Percentiles rank a stretch among this genome's conserved stretches.
Conservation (phyloP, 2,329 filamentous ascomycete species). For the Penicillium expansum region DNA sequence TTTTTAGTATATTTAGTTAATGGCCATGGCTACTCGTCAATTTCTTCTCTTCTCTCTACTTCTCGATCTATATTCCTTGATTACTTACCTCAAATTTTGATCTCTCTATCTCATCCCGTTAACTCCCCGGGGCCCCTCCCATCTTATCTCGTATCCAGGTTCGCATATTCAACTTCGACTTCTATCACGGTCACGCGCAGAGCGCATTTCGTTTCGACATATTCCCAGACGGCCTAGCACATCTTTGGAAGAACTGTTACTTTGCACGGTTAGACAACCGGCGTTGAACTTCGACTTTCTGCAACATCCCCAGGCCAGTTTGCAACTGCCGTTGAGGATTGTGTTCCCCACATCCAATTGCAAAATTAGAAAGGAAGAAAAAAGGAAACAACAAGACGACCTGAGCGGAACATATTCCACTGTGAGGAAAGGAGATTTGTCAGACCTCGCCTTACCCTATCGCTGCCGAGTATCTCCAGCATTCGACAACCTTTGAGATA, state of each 20-base stretch:
- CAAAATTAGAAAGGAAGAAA: conserved; percentile 9
- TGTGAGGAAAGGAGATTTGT: background rate
- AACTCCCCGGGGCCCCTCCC: background rate
- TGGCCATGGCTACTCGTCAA: background rate
- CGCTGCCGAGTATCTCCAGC: background rate
- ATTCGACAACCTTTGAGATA: background rate
- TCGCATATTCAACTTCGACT: background rate
- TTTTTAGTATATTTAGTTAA: conserved; percentile 22
- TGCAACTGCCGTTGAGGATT: conserved; percentile 27
- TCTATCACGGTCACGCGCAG: conserved; percentile 1
- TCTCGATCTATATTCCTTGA: conserved; percentile 3
- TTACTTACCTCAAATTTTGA: background rate
- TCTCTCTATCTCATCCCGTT: background rate
- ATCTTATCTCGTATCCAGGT: conserved; percentile 4
- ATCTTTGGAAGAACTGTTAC: conserved; percentile 25
- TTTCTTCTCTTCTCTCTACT: conserved; percentile 3
- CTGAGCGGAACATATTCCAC: conserved; percentile 1
- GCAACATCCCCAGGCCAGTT: conserved; percentile 27
- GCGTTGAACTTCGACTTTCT: conserved; percentile 12
- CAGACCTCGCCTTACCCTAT: background rate
- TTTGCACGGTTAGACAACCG: conserved; percentile 9
- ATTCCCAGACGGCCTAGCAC: conserved; percentile 4
- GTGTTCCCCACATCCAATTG: conserved; percentile 21
- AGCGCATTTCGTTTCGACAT: background rate
- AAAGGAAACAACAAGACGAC: background rate